Evolutionary conservation across 2,329 filamentous ascomycete species (phyloP), one percentile per base, ranked within the genome.

Genomic region (Sclerotinia spermophila): DNA sequence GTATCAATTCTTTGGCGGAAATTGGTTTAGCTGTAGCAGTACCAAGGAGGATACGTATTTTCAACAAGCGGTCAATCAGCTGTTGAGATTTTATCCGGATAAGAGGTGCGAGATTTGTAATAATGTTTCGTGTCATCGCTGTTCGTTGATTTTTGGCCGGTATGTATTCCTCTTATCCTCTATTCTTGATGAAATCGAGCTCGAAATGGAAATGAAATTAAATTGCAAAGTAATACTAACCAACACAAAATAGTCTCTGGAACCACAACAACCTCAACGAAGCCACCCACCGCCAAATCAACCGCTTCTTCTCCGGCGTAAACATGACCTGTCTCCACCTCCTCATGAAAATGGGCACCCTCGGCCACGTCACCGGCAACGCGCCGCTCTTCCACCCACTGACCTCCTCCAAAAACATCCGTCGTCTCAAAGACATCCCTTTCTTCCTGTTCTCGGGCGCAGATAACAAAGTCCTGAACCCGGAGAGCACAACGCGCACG

Each of bases 231-330:
- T 5, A n/a, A 45, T 38, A 24, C 48, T 56, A 71, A 70, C 53
- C 30, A 33, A 51, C 35, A 24, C 33, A 30, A 27, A 13, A 17
- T 15, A 78, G 81, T 40, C 77, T 82, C 79, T 92, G 88, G 88
- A 88, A 85, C 76, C 89, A 91, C 78, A 77, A 75, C 5, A 90
- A 91, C 77, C 83, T 91, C 42, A 90, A 90, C 80, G 86, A 87
- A 79, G 87, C 85, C 4, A 91, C 89, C 2, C 89, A 91, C 79
- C 80, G 84, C 0, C 85, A 89, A 76, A 84, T 90, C 61, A 84
- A 87, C 77, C 83, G 84, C 44, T 87, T 90, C 79, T 86, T 91
- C 70, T 86, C 86, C 74, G 89, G 89, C 68, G 84, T 88, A 68
- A 87, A 86, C 77, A 89, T 89, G 86, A 83, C 82, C 1, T 80